Evolutionary conservation across 768 basidiomycete species (phyloP), one percentile per base, ranked within the genome.

Genomic region (Terana coerulea): DNA sequence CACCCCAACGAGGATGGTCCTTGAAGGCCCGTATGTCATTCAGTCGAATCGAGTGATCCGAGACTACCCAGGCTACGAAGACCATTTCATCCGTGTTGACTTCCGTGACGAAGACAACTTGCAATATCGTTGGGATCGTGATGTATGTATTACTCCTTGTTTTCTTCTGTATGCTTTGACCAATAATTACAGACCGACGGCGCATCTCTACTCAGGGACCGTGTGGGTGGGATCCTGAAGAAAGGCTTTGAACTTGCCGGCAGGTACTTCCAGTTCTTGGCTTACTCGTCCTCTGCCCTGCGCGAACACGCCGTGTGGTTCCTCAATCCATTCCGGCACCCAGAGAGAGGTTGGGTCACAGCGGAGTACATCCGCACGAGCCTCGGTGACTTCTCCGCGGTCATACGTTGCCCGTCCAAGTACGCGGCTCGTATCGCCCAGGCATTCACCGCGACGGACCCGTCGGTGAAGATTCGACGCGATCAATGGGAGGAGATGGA

Each of bases 231-330:
- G 2, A 40, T 61, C 24, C 47, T 65, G 33, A 65, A 83, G 59
- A 31, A 69, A 1, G 91, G 91, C 0, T 83, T 94, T 47, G 63
- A 73, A 28, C 73, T 94, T 25, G 91, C 79, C 7, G 88, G 88
- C 1, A 78, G 84, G 33, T 61, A 67, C 5, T 93, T 90, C 54
- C 80, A 92, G 53, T 92, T 93, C 61, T 71, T 94, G 26, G 91
- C 84, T 0, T 93, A 92, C 60, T 93, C 91, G 0, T 76, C 70
- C 37, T 91, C 91, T 1, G 81, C 91, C 3, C 68, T 94, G 15
- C 79, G 84, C 22, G 79, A 86, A 52, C 91, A 93, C 60, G 78
- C 86, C 0, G 90, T 92, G 5, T 93, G 91, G 90, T 91, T 87
- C 57, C 69, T 92, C 61, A 73, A 71, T 39, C 79, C 84, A 0